Evolutionary conservation across 2,329 filamentous ascomycete genomes (phyloP), one percentile per base, ranked within the genome.

Genomic region (Polychaeton citri): DNA sequence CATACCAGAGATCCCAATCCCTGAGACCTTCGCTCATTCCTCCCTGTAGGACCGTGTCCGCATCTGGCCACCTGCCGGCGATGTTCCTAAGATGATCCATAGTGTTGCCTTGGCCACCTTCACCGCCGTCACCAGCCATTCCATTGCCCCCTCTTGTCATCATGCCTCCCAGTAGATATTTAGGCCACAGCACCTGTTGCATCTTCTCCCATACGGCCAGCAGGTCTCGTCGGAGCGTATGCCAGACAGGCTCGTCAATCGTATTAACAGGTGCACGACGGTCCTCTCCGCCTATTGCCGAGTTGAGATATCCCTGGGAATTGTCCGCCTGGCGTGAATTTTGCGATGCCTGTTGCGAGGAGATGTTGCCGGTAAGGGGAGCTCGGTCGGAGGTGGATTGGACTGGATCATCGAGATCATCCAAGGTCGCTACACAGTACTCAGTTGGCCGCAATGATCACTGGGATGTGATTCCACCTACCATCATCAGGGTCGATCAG

Each of bases 141-240:
- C 71, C 71, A 28, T 28, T 28, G n/a, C 71, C 71, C 20, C 71
- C 67, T 34, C 66, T 60, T 44, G 68, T 62, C 60, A 79, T 61
- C 52, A 78, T 67, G 26, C 75, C 75, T 28, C 75, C 75, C 17
- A 98, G 79, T 33, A 98, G 71, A 64, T 96, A 96, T 54, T 87
- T 87, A 13, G 90, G 90, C 62, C 85, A 98, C 41, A 98, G 74
- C 26, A 98, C 90, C 67, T 95, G 88, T 59, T 83, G 79, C 79
- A 98, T 85, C 71, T 98, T 98, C 63, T 84, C 82, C 88, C 90
- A 96, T 21, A 96, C 85, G 18, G 86, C 90, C 6, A 88, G 63
- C 46, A 98, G 65, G 59, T 98, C 90, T 47, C 90, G 80, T 35
- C 82, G 84, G 41, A 98, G 68, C n/a, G 90, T 98, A 30, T 88